phyloP scores from a whole-genome alignment of 306 rosid genomes.

The Dryas alaskensis region DNA sequence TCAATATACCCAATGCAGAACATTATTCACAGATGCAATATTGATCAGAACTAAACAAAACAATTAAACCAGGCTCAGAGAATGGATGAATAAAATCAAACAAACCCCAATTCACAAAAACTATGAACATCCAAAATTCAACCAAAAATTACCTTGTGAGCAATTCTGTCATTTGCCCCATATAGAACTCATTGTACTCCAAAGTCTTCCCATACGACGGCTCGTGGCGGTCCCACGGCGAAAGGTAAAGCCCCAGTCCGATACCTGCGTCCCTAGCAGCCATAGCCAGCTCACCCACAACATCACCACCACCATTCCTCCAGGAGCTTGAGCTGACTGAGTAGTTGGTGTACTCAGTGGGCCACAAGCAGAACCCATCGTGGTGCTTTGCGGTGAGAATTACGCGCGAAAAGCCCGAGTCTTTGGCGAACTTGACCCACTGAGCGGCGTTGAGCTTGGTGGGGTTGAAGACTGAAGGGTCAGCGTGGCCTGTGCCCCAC shows the following conservation, averaged over 20 bases:
- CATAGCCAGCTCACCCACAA: slow-evolving; percentile 60
- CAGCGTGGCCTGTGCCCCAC: slow-evolving; percentile 70
- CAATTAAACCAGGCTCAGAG: neutral
- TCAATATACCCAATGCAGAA: neutral
- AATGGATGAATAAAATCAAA: slow-evolving; percentile 5
- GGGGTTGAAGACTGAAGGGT: slow-evolving; percentile 70
- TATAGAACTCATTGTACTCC: slow-evolving; percentile 65
- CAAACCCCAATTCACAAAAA: neutral
- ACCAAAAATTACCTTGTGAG: slow-evolving; percentile 59
- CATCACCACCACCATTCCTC: slow-evolving; percentile 72
- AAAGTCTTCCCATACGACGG: slow-evolving; percentile 50
- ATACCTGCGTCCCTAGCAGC: slow-evolving; percentile 68
- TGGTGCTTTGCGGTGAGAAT: slow-evolving; percentile 83
- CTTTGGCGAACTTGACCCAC: slow-evolving; percentile 76
- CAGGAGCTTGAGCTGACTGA: slow-evolving; percentile 63
- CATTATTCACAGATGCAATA: neutral
- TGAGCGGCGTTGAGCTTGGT: slow-evolving; percentile 59
- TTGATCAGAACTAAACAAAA: too few species aligned
- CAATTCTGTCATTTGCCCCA: slow-evolving; percentile 84
- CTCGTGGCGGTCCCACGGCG: slow-evolving; percentile 98
- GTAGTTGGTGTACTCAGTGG: slow-evolving; percentile 70
- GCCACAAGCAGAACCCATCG: slow-evolving; percentile 94
- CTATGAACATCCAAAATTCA: neutral
- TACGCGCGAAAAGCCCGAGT: slow-evolving; percentile 57
- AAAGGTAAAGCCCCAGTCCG: slow-evolving; percentile 73